phyloP scores from a whole-genome alignment of 1,284 basidiomycete species.

The Abortiporus biennis region DNA sequence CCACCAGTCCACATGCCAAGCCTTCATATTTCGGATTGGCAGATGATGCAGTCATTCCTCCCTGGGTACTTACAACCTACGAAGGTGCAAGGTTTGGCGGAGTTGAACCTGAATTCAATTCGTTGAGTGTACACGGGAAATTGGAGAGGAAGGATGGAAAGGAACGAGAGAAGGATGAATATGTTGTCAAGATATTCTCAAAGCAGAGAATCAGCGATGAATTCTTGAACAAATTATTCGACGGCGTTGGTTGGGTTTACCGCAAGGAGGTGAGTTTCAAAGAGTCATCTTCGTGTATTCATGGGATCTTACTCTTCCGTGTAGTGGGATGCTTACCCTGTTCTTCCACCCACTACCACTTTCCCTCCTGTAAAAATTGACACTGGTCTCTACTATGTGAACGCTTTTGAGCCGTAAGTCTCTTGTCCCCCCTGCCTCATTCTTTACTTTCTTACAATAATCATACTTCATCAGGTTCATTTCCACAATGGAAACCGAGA shows the following conservation, averaged over 20 bases:
- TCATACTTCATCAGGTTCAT: slow-evolving; percentile 48
- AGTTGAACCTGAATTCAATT: slow-evolving; percentile 78
- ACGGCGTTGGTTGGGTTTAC: slow-evolving; percentile 76
- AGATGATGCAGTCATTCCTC: slow-evolving; percentile 44
- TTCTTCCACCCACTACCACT: slow-evolving; percentile 55
- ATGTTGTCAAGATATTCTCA: slow-evolving; percentile 87
- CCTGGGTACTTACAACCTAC: slow-evolving; percentile 70
- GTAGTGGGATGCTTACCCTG: slow-evolving; percentile 77
- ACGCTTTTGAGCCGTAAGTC: slow-evolving; percentile 71
- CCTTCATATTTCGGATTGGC: slow-evolving; percentile 69
- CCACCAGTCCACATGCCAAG: slow-evolving; percentile 57
- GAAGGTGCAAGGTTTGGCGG: slow-evolving; percentile 44
- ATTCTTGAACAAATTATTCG: slow-evolving; percentile 65
- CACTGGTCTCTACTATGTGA: slow-evolving; percentile 81
- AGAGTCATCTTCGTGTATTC: too few species aligned
- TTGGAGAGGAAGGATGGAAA: slow-evolving; percentile 29
- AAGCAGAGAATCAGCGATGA: slow-evolving; percentile 56
- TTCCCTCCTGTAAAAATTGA: slow-evolving; percentile 79
- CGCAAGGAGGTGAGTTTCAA: slow-evolving; percentile 61
- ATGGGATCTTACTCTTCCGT: too few species aligned
- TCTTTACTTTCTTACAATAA: slow-evolving; percentile 6
- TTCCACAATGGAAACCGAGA: slow-evolving; percentile 91
- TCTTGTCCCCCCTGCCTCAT: neutral
- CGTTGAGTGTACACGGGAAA: slow-evolving; percentile 78
- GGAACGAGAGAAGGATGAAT: slow-evolving; percentile 26